These are phyloP conservation scores for Pelargonium australe DNA, from an alignment of 441 rosid species.

Conservation along the genomic window DNA sequence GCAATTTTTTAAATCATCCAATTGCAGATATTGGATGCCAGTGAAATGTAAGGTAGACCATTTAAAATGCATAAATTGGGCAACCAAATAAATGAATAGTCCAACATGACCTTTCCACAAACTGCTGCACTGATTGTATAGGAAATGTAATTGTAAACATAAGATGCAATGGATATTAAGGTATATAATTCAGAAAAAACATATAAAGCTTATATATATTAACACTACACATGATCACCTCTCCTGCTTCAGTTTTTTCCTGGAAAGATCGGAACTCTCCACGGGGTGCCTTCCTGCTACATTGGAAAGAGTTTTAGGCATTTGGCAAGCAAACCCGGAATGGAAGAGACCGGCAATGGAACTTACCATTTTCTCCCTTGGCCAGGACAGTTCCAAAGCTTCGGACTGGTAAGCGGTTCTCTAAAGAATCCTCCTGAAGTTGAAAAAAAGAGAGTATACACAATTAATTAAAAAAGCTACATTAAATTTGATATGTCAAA, in stretches of 20 bases:
- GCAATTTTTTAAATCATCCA: too few species aligned
- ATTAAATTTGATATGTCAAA: not conserved
- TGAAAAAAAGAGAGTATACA: conserved; percentile 9
- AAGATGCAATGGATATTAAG: too few species aligned
- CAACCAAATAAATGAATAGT: too few species aligned
- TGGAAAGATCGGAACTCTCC: conserved; percentile 33
- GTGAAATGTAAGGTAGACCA: too few species aligned
- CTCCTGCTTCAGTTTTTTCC: conserved; percentile 41
- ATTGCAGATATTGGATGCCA: too few species aligned
- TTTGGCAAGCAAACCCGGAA: conserved; percentile 7
- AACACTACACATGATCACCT: conserved; percentile 10
- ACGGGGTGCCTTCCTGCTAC: conserved; percentile 43
- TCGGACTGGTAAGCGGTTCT: conserved; percentile 42
- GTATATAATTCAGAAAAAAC: too few species aligned
- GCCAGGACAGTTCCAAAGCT: conserved; percentile 77
- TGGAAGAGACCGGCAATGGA: conserved; percentile 7
- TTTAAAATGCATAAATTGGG: too few species aligned
- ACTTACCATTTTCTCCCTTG: conserved; percentile 53
- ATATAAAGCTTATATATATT: too few species aligned
- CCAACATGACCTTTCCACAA: too few species aligned
- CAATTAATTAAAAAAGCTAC: not conserved
- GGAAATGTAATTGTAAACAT: too few species aligned
- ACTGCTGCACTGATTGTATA: too few species aligned
- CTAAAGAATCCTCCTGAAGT: conserved; percentile 44
- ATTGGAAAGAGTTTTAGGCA: not conserved